Evolutionary conservation across 2,329 filamentous ascomycete genomes (phyloP), one percentile per base, ranked within the genome.

Genomic region (Colletotrichum euphorbiae): DNA sequence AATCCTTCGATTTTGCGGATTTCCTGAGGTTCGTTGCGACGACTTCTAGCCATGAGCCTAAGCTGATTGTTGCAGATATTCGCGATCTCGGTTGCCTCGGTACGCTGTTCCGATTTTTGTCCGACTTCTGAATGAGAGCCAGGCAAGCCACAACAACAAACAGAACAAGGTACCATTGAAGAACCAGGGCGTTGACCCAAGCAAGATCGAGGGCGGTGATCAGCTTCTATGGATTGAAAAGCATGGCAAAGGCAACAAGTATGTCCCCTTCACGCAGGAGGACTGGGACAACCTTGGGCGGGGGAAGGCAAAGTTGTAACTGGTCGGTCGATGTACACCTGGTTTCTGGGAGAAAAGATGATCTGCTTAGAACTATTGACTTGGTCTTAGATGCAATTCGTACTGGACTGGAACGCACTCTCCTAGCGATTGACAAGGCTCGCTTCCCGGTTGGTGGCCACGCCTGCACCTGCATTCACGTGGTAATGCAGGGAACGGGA

Each of bases 81-180:
- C 84, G 2, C 84, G 86, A 6, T 81, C 83, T 13, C 83, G 87
- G 57, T 80, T 94, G 21, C 92, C 92, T 0, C 85, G 84, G 70
- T 94, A 94, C 73, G 92, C 92, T 0, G 90, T 94, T 1, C 92
- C 92, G 0, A 79, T 93, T 2, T 94, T 94, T 79, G 73, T 94
- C 46, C 83, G 92, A 0, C 77, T 93, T 17, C 83, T 69, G 12
- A 65, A 91, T 1, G 78, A 92, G 31, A 84, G 91, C 21, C 79
- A 84, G 46, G 81, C 81, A 40, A 83, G 85, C 63, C 89, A 92
- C 75, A 94, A 93, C 73, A 91, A 93, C 76, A 94, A 94, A 80
- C 91, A 93, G 78, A 92, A 93, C 75, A 94, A 94, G 40, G 31
- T 90, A 2, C 89, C 89, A 0, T 79, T 93, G 51, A 84, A 90